Evolutionary conservation across 345 rosid genomes (phyloP), one percentile per base, ranked within the genome.

Genomic region (Bruguiera gymnorhiza): DNA sequence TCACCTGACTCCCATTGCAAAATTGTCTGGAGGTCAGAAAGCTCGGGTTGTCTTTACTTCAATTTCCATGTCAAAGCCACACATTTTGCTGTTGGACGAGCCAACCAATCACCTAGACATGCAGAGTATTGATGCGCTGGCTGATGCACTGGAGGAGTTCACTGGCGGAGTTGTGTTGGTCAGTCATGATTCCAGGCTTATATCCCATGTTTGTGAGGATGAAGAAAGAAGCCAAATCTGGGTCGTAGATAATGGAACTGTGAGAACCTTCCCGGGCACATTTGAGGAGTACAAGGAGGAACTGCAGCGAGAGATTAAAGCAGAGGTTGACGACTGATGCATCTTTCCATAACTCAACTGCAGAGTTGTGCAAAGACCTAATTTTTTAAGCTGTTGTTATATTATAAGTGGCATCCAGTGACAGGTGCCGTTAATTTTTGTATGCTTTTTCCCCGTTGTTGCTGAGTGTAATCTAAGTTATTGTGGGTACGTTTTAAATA

Each of bases 91-190:
- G 39, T 74, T 95, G 39, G 98, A 92, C 34, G 99, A 95, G 77
- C 99, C 97, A 3, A 92, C 99, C 48, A 95, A 95, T 73, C 99
- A 95, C 76, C 74, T 95, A 58, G 97, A 95, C 71, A 92, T 95
- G 97, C 97, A 95, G 82, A 95, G 97, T 68, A 95, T 95, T 34
- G 97, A 92, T 73, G 97, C 97, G 1, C 71, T 95, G 81, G 99
- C 97, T 0, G 92, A 89, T 78, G 99, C 97, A 0, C 82, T 95
- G 3, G 97, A 95, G 21, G 96, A 94, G 81, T 94, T 91, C 66
- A 84, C 86, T 13, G 96, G 97, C 20, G 97, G 98, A 66, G 91
- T 94, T 36, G 96, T 94, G 21, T 76, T 94, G 59, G 98, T 94
- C 70, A 94, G 96, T 74, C 98, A 94, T 43, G 98, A 94, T 71